Base-by-base conservation (phyloP, 2,329 filamentous ascomycete genomes). In the Parascedosporium putredinis region DNA sequence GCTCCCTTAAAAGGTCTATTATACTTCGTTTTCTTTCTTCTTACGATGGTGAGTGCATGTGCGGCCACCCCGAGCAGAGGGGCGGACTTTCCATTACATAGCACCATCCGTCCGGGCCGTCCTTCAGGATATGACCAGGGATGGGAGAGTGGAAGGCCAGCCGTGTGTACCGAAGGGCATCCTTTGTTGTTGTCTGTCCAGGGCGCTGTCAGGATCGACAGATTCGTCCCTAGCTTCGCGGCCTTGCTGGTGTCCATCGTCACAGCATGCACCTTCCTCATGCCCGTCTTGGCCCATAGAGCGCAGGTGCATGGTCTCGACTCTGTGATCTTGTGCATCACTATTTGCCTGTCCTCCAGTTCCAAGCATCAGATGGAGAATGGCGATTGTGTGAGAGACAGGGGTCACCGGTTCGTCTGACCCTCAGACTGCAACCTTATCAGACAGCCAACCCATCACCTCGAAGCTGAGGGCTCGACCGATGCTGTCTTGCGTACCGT, bases 21-120 rank as follows among this genome's bases (percentile, higher is more conserved):
- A 49, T 49, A 49, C 34, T 49, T 36, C 47, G 43, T 49, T 24
- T 24, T 31, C 34, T 20, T 36, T 31, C 14, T n/a, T 49, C 36
- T 49, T 4, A 36, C 34, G 36, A 43, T 36, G 47, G n/a, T n/a
- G n/a, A n/a, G n/a, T n/a, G n/a, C n/a, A n/a, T n/a, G n/a, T n/a
- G n/a, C n/a, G n/a, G 47, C 16, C 36, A 42, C 47, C 18, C 47
- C 47, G 47, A 49, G 36, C 47, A 7, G 23, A 49, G 47, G 14
- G 43, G 43, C 27, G 31, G 47, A 36, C 24, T 49, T n/a, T 25
- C 8, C 36, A 23, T 18, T 10, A 8, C 36, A 22, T 9, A 20
- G 16, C 10, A 18, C 47, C 34, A 33, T 12, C 36, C 36, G 47
- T 49, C 47, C 47, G n/a, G n/a, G n/a, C 47, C 23, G 22, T 25